A percentile compares a stretch with the other conserved stretches of the same genome.
These are phyloP conservation scores for Cutaneotrichosporon sp. DNA, from an alignment of 1,284 basidiomycete genomes.

Conservation along the genomic window DNA sequence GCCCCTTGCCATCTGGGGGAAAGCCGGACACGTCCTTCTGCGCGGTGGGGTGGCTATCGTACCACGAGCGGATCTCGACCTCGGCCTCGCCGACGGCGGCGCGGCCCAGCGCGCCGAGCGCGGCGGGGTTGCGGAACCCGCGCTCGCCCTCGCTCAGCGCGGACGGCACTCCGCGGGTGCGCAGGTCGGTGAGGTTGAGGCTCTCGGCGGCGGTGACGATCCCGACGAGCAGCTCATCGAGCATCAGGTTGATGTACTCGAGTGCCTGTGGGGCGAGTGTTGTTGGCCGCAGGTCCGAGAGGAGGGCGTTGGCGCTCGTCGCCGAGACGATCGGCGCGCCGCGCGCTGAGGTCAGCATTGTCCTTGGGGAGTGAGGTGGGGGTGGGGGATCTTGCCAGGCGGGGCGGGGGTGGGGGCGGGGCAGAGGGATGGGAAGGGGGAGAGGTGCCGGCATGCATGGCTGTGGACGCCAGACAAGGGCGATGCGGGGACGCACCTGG, in stretches of 20 bases:
- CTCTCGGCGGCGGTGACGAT: slow-evolving; percentile 71
- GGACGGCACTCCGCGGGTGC: slow-evolving; percentile 65
- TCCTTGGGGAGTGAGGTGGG: not conserved
- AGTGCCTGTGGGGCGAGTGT: slow-evolving; percentile 74
- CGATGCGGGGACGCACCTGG: slow-evolving; percentile 6
- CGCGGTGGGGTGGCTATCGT: slow-evolving; percentile 57
- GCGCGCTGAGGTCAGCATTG: slow-evolving; percentile 3
- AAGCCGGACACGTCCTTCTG: slow-evolving; percentile 30
- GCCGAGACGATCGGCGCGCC: slow-evolving; percentile 60
- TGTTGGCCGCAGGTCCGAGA: slow-evolving; percentile 87
- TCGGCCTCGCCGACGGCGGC: slow-evolving; percentile 90
- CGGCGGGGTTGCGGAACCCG: slow-evolving; percentile 4
- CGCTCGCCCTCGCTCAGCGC: slow-evolving; percentile 60
- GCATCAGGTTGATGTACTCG: slow-evolving; percentile 72
- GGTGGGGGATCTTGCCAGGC: not conserved
- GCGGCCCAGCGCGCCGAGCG: slow-evolving; percentile 65
- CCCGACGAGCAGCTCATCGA: slow-evolving; percentile 82
- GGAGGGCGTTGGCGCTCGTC: slow-evolving; percentile 79
- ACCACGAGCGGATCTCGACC: slow-evolving; percentile 79
- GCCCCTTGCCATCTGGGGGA: slow-evolving; percentile 36
- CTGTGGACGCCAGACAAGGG: not conserved
- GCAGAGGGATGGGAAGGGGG: not conserved
- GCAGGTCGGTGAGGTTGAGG: slow-evolving; percentile 72
- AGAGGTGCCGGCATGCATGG: not conserved
- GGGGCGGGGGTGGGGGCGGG: not conserved